Conservation (phyloP, 306 rosid species). For the Trichosanthes truncata region DNA sequence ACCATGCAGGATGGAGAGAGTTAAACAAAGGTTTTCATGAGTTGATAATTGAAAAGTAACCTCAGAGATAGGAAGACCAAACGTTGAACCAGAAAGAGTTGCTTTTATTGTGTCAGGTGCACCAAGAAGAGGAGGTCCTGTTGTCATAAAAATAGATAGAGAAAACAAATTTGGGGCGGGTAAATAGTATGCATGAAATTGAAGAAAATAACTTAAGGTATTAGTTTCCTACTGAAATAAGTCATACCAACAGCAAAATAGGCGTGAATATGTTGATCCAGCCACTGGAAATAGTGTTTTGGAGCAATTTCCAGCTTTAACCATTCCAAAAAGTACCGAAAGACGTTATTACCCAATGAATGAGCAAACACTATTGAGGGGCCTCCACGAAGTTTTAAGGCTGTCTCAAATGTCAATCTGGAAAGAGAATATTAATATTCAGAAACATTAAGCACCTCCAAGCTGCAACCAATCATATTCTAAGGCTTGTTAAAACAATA, state of each 20-base stretch:
- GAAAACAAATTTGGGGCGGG: constrained; percentile 19
- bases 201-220: constrained; percentile 5
- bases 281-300: constrained; percentile 70
- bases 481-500: neutral
- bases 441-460: neutral
- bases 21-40: neutral
- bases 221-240: constrained; percentile 8
- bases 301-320: constrained; percentile 94
- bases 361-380: constrained; percentile 95
- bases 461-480: neutral
- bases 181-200: constrained; percentile 12
- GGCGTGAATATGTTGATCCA: constrained; percentile 93
- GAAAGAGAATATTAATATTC: constrained; percentile 12
- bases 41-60: constrained; percentile 29
- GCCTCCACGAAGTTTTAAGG: constrained; percentile 88
- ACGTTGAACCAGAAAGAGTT: constrained; percentile 80
- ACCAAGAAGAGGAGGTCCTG: constrained; percentile 94
- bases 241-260: constrained; percentile 90
- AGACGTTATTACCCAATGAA: constrained; percentile 84
- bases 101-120: constrained; percentile 77
- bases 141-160: constrained; percentile 3
- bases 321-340: constrained; percentile 99
- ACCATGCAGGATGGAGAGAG: neutral
- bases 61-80: constrained; percentile 94
- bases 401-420: constrained; percentile 93